phyloP scores from a whole-genome alignment of 2,329 filamentous ascomycete genomes.

The Fusarium incarnatum region DNA sequence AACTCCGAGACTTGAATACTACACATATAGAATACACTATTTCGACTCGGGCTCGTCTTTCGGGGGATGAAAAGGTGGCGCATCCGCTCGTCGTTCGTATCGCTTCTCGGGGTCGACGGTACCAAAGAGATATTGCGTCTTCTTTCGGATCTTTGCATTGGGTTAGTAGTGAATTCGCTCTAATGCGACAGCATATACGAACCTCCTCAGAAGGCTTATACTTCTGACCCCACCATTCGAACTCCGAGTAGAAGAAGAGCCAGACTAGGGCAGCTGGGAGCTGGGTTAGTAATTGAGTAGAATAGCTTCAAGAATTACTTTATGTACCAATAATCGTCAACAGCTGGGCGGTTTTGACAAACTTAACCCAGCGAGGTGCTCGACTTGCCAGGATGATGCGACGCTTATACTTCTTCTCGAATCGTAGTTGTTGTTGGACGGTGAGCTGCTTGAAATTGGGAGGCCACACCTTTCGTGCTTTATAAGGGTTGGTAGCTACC shows the following conservation, averaged over 20 bases:
- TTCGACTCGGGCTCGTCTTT: constrained; percentile 46
- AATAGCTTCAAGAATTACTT: background rate
- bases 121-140: constrained; percentile 55
- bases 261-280: constrained; percentile 52
- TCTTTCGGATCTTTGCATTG: constrained; percentile 52
- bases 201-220: constrained; percentile 59
- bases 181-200: background rate
- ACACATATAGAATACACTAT: constrained; percentile 44
- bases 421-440: constrained; percentile 78
- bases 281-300: constrained; percentile 22
- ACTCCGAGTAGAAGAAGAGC: constrained; percentile 57
- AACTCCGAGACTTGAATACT: constrained; percentile 45
- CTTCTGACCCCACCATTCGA: constrained; percentile 58
- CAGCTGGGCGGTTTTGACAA: constrained; percentile 73
- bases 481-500: constrained; percentile 68
- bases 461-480: constrained; percentile 79
- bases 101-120: constrained; percentile 56
- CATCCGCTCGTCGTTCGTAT: constrained; percentile 56
- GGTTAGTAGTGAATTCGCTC: constrained; percentile 16
- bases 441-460: constrained; percentile 79
- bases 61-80: constrained; percentile 48
- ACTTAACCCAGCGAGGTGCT: constrained; percentile 73
- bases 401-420: constrained; percentile 83
- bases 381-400: constrained; percentile 71
- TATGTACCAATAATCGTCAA: constrained; percentile 64